Evolutionary conservation across 257 asterid genomes (phyloP).

Genomic region (Henckelia pumila): DNA sequence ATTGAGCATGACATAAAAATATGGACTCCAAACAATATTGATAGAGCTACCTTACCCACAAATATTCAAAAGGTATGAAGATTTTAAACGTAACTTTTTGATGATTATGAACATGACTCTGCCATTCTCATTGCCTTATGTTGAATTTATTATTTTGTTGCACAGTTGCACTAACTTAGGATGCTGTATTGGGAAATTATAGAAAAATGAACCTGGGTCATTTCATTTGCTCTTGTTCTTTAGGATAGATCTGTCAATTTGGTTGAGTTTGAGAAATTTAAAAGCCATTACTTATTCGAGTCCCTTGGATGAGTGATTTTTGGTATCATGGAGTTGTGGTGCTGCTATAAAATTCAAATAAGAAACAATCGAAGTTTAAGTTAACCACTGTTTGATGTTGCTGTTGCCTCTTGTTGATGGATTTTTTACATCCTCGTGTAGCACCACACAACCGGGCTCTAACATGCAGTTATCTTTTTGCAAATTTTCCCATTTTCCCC

Average conservation of each 20-base stretch:
- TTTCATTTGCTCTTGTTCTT: conserved; percentile 16
- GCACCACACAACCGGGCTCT: conserved; percentile 1
- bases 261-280: conserved; percentile 5
- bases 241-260: background rate
- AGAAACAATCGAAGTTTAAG: background rate
- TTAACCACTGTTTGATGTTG: background rate
- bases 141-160: background rate
- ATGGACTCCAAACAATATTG: conserved; percentile 77
- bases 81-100: background rate
- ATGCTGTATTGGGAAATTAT: background rate
- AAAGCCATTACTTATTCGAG: background rate
- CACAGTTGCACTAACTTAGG: background rate
- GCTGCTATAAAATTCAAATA: conserved; percentile 1
- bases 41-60: conserved; percentile 64
- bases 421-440: background rate
- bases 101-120: background rate
- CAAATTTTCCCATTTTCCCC: background rate
- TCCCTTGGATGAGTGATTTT: conserved; percentile 13
- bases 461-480: background rate
- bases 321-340: background rate
- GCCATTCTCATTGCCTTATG: conserved; percentile 6
- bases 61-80: conserved; percentile 59
- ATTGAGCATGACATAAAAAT: conserved; percentile 73
- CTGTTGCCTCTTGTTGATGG: background rate
- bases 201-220: background rate